These are phyloP conservation scores for Boehmeria nivea DNA, from an alignment of 306 rosid genomes.

Conservation along the genomic window DNA sequence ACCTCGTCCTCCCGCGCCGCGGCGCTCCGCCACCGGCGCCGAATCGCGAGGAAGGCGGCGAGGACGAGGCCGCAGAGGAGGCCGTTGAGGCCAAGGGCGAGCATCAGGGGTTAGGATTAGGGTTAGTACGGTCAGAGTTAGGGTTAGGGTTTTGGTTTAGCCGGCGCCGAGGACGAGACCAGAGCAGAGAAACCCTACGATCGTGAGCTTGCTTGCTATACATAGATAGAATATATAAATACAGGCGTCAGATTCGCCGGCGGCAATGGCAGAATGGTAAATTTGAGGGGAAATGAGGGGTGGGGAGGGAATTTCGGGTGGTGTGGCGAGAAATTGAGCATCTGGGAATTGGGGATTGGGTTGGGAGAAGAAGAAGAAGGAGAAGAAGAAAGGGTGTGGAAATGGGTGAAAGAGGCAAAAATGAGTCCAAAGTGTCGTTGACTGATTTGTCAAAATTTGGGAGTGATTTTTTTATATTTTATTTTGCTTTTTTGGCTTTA, in stretches of 20 bases:
- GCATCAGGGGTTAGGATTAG: constrained; percentile 37
- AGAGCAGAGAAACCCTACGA: constrained; percentile 45
- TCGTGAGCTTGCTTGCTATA: constrained; percentile 19
- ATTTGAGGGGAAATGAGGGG: constrained; percentile 13
- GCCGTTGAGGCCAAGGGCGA: constrained; percentile 46
- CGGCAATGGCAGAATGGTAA: constrained; percentile 8
- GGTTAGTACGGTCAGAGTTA: background rate
- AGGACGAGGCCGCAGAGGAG: constrained; percentile 38
- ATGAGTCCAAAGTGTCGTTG: constrained; percentile 19
- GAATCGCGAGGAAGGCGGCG: constrained; percentile 42
- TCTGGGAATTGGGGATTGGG: background rate
- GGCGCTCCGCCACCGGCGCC: constrained; percentile 58
- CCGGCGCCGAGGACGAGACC: constrained; percentile 27
- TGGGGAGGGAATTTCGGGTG: constrained; percentile 13
- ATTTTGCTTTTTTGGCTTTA: background rate
- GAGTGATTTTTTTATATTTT: background rate
- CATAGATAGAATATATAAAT: constrained; percentile 42
- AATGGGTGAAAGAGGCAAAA: constrained; percentile 5
- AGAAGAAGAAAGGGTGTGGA: background rate
- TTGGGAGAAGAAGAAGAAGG: background rate
- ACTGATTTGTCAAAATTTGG: constrained; percentile 3
- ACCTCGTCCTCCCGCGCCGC: constrained; percentile 67
- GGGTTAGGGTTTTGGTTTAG: constrained; percentile 5
- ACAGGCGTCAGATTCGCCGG: background rate
- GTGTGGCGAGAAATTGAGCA: background rate